phyloP scores from a whole-genome alignment of 176 grass and related monocot genomes.

The Triticum timopheevii region DNA sequence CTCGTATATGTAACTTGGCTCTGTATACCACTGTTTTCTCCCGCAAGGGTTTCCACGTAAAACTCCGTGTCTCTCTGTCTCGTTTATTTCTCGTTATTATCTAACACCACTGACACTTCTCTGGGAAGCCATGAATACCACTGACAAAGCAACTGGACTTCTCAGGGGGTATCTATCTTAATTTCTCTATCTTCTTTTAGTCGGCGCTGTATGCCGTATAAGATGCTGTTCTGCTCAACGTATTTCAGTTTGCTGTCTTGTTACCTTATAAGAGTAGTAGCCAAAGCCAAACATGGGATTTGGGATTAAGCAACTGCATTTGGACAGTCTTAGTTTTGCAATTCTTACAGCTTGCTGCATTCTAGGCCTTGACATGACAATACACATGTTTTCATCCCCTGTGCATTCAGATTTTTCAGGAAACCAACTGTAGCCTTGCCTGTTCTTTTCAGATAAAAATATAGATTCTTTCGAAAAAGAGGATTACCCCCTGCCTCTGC shows the following conservation, averaged over 20 bases:
- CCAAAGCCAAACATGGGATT: no score
- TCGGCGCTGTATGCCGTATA: not conserved
- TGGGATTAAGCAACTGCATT: not conserved
- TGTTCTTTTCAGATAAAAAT: not conserved
- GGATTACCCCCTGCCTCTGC: no score
- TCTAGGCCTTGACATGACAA: not conserved
- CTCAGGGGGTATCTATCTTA: constrained; percentile 53
- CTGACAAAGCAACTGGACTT: constrained; percentile 68
- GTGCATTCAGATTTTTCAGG: not conserved
- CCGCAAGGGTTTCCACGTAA: no score
- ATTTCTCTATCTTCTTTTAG: not conserved
- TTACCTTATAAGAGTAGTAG: not conserved
- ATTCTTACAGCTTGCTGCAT: not conserved
- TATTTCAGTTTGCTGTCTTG: not conserved
- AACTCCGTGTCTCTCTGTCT: no score
- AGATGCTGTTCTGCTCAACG: not conserved
- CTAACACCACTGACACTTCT: constrained; percentile 72
- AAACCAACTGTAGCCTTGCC: not conserved
- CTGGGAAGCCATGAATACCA: constrained; percentile 93
- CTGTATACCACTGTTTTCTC: no score
- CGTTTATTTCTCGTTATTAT: no score
- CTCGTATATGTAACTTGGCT: no score
- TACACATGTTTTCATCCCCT: not conserved
- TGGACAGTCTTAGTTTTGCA: not conserved
- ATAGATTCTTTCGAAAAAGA: no score